phyloP scores from a whole-genome alignment of 306 rosid genomes.

The Quercus alba region DNA sequence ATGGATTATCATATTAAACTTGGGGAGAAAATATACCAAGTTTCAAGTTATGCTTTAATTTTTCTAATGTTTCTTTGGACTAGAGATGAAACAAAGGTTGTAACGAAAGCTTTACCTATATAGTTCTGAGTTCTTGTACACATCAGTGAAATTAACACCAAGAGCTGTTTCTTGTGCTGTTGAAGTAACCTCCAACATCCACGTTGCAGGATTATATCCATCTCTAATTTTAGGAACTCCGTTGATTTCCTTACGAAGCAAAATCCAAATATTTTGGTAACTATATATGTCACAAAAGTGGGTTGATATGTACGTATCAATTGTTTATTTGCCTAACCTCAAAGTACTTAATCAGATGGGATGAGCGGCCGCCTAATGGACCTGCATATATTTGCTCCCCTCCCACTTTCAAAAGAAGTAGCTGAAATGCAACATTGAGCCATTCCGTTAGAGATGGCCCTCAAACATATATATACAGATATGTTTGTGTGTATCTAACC shows the following conservation, averaged over 20 bases:
- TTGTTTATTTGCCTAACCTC: slow-evolving; percentile 47
- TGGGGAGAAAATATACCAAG: background rate
- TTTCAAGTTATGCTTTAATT: background rate
- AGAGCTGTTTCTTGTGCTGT: slow-evolving; percentile 61
- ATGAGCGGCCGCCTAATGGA: slow-evolving; percentile 62
- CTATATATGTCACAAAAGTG: background rate
- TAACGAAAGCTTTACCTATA: slow-evolving; percentile 35
- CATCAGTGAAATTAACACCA: slow-evolving; percentile 51
- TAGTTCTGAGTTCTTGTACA: slow-evolving; percentile 59
- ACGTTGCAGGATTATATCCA: slow-evolving; percentile 91
- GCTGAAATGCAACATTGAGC: slow-evolving; percentile 37
- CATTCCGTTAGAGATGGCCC: background rate
- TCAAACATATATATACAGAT: too few species aligned
- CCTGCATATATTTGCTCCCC: slow-evolving; percentile 81
- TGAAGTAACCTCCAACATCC: slow-evolving; percentile 92
- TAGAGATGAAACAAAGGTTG: background rate
- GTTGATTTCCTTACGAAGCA: slow-evolving; percentile 45
- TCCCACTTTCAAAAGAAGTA: slow-evolving; percentile 76
- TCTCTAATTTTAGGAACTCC: slow-evolving; percentile 75
- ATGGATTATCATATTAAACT: too few species aligned
- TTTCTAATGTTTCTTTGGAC: background rate
- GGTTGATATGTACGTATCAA: background rate
- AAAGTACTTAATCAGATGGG: slow-evolving; percentile 59
- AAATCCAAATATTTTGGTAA: background rate
- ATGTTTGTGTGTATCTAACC: slow-evolving; percentile 36